A percentile compares a stretch with the other conserved stretches of the same genome.
phyloP scores from a whole-genome alignment of 2,329 filamentous ascomycete species.

The Hymenoscyphus scutula region DNA sequence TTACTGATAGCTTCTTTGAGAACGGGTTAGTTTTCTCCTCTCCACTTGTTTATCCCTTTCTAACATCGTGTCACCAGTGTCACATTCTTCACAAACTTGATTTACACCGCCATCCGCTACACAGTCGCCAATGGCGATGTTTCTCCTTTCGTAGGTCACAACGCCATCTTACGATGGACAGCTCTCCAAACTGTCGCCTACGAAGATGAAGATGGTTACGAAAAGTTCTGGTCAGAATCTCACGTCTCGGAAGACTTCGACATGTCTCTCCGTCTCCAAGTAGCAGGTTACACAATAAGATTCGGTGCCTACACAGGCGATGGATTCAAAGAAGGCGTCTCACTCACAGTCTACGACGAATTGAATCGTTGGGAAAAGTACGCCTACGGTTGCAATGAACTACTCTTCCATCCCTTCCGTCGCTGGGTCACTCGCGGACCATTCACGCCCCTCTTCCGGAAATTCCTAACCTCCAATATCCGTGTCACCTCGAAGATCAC shows the following conservation, averaged over 20 bases:
- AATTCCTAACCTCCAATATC: conserved; percentile 60
- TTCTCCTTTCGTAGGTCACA: conserved; percentile 70
- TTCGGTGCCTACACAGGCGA: conserved; percentile 66
- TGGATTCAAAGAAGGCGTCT: conserved; percentile 72
- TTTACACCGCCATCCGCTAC: conserved; percentile 71
- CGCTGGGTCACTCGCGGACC: conserved; percentile 61
- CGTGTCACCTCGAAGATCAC: conserved; percentile 65
- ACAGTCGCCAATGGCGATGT: conserved; percentile 69
- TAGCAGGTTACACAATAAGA: conserved; percentile 65
- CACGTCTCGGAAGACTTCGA: conserved; percentile 79
- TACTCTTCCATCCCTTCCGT: conserved; percentile 65
- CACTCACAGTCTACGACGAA: conserved; percentile 70
- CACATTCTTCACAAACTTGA: conserved; percentile 75
- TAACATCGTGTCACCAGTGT: conserved; percentile 36
- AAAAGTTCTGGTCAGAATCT: conserved; percentile 72
- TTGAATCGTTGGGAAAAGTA: conserved; percentile 72
- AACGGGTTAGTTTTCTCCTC: conserved; percentile 44
- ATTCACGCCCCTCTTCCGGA: conserved; percentile 62
- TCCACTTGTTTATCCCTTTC: neutral
- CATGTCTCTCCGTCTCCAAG: conserved; percentile 69
- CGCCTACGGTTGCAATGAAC: conserved; percentile 67
- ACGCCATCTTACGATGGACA: conserved; percentile 70
- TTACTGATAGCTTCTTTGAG: conserved; percentile 70
- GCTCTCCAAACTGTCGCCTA: conserved; percentile 58
- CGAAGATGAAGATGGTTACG: conserved; percentile 47